phyloP scores from a whole-genome alignment of 2,329 filamentous ascomycete genomes.

The Cladosporium sphaerospermum region DNA sequence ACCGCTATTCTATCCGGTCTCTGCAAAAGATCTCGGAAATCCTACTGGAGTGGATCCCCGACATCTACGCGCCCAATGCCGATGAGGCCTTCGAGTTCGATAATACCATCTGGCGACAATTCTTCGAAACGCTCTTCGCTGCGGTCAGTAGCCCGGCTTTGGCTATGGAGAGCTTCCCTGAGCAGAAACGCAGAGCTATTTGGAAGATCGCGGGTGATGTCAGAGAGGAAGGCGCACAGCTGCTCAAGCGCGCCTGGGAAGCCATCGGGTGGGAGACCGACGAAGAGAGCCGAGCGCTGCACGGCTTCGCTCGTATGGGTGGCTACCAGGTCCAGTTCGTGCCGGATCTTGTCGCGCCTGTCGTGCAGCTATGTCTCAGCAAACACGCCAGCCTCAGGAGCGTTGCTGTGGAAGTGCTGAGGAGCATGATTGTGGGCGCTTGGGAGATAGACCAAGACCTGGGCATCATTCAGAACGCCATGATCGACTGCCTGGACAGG shows the following conservation, averaged over 20 bases:
- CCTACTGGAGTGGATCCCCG: slow-evolving; percentile 72
- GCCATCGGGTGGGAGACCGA: slow-evolving; percentile 94
- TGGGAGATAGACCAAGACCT: slow-evolving; percentile 94
- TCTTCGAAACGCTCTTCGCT: slow-evolving; percentile 82
- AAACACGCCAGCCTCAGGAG: slow-evolving; percentile 85
- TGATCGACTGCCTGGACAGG: slow-evolving; percentile 86
- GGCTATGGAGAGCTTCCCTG: slow-evolving; percentile 89
- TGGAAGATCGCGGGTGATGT: slow-evolving; percentile 99
- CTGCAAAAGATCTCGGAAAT: slow-evolving; percentile 76
- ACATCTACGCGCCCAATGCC: slow-evolving; percentile 79
- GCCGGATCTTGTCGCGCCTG: slow-evolving; percentile 80
- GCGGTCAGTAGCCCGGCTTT: slow-evolving; percentile 84
- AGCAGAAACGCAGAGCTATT: slow-evolving; percentile 90
- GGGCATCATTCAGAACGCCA: slow-evolving; percentile 85
- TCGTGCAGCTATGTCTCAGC: slow-evolving; percentile 89
- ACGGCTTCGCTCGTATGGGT: slow-evolving; percentile 76
- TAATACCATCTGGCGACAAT: slow-evolving; percentile 87
- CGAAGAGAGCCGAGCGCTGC: slow-evolving; percentile 68
- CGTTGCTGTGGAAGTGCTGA: slow-evolving; percentile 86
- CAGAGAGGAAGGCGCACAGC: slow-evolving; percentile 79
- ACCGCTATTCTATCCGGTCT: slow-evolving; percentile 68
- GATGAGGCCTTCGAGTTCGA: slow-evolving; percentile 58
- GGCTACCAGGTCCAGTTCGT: slow-evolving; percentile 99
- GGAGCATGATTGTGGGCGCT: slow-evolving; percentile 97
- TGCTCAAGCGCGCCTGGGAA: slow-evolving; percentile 83